Conservation (phyloP, 1,284 basidiomycete genomes). For the Ustilago curta region DNA sequence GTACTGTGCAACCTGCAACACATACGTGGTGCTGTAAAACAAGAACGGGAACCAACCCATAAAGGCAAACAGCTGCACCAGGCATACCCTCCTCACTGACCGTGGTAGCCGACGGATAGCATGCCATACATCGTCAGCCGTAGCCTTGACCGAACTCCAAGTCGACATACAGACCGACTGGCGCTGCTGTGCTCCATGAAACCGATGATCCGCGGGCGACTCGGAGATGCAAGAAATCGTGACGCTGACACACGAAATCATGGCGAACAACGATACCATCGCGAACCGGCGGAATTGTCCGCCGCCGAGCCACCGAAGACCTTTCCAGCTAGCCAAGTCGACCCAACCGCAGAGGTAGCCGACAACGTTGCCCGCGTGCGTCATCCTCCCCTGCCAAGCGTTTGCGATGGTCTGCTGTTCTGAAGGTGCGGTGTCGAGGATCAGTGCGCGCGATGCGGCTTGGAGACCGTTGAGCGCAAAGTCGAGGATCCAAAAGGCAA, state of each 20-base stretch:
- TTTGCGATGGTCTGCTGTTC: slow-evolving; percentile 90
- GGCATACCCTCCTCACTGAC: slow-evolving; percentile 75
- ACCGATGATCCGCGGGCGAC: slow-evolving; percentile 8
- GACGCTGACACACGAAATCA: slow-evolving; percentile 83
- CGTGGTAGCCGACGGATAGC: slow-evolving; percentile 56
- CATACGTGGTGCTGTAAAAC: slow-evolving; percentile 81
- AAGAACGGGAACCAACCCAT: slow-evolving; percentile 78
- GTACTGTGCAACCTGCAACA: slow-evolving; percentile 86
- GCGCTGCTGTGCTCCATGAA: neutral
- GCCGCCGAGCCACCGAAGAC: slow-evolving; percentile 85
- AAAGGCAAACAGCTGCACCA: slow-evolving; percentile 86
- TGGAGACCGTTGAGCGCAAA: slow-evolving; percentile 92
- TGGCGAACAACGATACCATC: slow-evolving; percentile 82
- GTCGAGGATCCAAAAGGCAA: slow-evolving; percentile 91
- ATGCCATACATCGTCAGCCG: slow-evolving; percentile 51
- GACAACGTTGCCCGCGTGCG: slow-evolving; percentile 61
- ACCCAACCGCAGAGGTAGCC: slow-evolving; percentile 77
- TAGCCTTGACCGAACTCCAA: slow-evolving; percentile 17
- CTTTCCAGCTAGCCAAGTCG: slow-evolving; percentile 80
- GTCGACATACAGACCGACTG: slow-evolving; percentile 6
- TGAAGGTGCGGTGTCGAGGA: slow-evolving; percentile 87
- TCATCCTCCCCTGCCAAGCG: slow-evolving; percentile 90
- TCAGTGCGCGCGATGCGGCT: slow-evolving; percentile 88
- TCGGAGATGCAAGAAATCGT: slow-evolving; percentile 82
- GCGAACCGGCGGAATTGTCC: slow-evolving; percentile 96